These are phyloP conservation scores for Decorospora gaudefroyi DNA, from an alignment of 2,329 filamentous ascomycete species.

Conservation along the genomic window DNA sequence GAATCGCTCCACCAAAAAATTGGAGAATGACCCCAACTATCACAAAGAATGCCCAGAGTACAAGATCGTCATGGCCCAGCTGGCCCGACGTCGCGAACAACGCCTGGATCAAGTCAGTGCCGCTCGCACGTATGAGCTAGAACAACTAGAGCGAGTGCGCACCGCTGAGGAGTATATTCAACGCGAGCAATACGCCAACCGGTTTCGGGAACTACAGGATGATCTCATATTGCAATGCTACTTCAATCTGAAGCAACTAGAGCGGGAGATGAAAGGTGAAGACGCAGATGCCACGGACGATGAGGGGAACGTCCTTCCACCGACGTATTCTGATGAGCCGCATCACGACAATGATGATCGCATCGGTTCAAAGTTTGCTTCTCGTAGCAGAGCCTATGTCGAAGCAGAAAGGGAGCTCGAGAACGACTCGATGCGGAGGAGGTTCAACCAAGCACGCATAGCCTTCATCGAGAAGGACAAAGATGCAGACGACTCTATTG, in stretches of 20 bases:
- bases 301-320: slow-evolving; percentile 46
- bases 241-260: slow-evolving; percentile 46
- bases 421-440: slow-evolving; percentile 32
- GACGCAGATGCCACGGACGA: slow-evolving; percentile 50
- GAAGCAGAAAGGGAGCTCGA: slow-evolving; percentile 47
- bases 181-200: slow-evolving; percentile 44
- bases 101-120: slow-evolving; percentile 48
- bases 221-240: slow-evolving; percentile 45
- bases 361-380: slow-evolving; percentile 45
- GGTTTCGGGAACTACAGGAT: slow-evolving; percentile 41
- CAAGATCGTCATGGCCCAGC: slow-evolving; percentile 55
- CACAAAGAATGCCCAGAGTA: slow-evolving; percentile 62
- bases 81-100: slow-evolving; percentile 55
- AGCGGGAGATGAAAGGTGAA: slow-evolving; percentile 41
- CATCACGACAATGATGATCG: slow-evolving; percentile 32
- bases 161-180: slow-evolving; percentile 44
- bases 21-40: slow-evolving; percentile 59
- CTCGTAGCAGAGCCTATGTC: slow-evolving; percentile 49
- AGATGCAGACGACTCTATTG: slow-evolving; percentile 42
- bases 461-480: slow-evolving; percentile 36
- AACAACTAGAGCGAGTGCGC: slow-evolving; percentile 45
- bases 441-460: slow-evolving; percentile 29
- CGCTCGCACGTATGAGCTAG: slow-evolving; percentile 45
- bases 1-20: slow-evolving; percentile 61
- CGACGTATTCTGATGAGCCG: slow-evolving; percentile 40